Base-by-base conservation (phyloP, 495 filamentous ascomycete genomes). In the Hypomontagnella monticulosa region DNA sequence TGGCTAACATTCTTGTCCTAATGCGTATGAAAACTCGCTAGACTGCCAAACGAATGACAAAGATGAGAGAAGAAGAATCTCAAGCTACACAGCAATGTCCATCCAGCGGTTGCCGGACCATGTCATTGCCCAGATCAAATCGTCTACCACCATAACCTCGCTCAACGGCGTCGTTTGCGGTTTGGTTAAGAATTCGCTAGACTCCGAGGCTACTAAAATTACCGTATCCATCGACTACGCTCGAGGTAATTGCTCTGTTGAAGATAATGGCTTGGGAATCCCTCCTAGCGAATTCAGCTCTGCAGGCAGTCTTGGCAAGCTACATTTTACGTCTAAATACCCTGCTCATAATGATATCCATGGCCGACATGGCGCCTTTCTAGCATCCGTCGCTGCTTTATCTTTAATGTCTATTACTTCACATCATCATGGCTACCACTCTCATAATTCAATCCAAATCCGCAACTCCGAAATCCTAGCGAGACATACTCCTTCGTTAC, bases 261-360 rank as follows among this genome's bases (percentile, higher is more conserved):
- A 97, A 75, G 95, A 99, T 73, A 85, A 98, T 79, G 95, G 95
- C 1, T 46, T 83, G 49, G 95, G 95, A 0, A 96, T 99, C 51
- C 73, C 76, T 10, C 89, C 91, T 2, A 59, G 69, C 10, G 91
- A 94, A 59, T 97, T 97, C 63, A 67, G 72, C 8, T 79, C 84
- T n/a, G 75, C 76, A 41, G 91, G 95, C 7, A 90, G 89, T 1
- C 78, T 97, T 32, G 91, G 89, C 44, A 89, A 87, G 65, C 79
- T 88, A 56, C 87, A 96, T 70, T 84, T 90, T 91, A 95, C 95
- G 0, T 97, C 95, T 1, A 96, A 90, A 71, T 86, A 84, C 44
- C 76, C 82, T 6, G 63, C 70, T 8, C 47, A 57, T 4, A 61
- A 72, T n/a, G 71, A 73, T 43, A 69, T 78, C 8, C 87, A 93